Conservation (phyloP, 805 yeast genomes). For the Candida pini region DNA sequence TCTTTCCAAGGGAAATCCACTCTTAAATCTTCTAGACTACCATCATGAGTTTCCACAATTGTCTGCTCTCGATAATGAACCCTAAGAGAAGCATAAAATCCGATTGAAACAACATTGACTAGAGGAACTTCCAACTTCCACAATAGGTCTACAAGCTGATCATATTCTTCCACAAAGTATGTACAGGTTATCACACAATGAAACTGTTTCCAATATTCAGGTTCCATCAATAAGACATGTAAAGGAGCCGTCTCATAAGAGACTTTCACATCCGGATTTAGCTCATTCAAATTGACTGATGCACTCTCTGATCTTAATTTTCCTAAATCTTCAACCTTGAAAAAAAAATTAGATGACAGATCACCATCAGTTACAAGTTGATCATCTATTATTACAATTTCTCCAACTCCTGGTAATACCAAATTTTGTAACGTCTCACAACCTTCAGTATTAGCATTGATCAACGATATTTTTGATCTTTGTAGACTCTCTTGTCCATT, state of each 20-base stretch:
- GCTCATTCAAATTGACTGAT: conserved; percentile 39
- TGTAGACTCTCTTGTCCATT: conserved; percentile 65
- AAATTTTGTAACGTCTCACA: conserved; percentile 74
- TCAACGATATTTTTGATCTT: conserved; percentile 51
- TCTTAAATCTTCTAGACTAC: conserved; percentile 57
- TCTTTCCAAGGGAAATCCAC: conserved; percentile 71
- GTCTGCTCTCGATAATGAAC: conserved; percentile 51
- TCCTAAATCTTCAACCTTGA: conserved; percentile 41
- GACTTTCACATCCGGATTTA: conserved; percentile 57
- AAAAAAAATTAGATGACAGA: conserved; percentile 58
- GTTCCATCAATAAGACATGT: conserved; percentile 7
- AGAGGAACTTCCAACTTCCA: conserved; percentile 49
- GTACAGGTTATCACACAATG: conserved; percentile 40
- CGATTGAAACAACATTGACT: conserved; percentile 44
- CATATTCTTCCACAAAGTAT: conserved; percentile 3
- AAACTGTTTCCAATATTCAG: conserved; percentile 42
- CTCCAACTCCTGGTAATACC: conserved; percentile 64
- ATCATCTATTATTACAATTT: conserved; percentile 54
- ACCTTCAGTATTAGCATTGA: conserved; percentile 53
- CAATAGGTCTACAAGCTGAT: conserved; percentile 29
- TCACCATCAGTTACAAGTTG: conserved; percentile 35
- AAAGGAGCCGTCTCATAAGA: conserved; percentile 12
- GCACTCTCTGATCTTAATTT: conserved; percentile 34
- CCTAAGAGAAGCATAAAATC: conserved; percentile 61
- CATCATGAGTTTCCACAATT: conserved; percentile 69